Evolutionary conservation across 2,329 filamentous ascomycete genomes (phyloP), one percentile per base, ranked within the genome.

Genomic region (Zymoseptoria pseudotritici): DNA sequence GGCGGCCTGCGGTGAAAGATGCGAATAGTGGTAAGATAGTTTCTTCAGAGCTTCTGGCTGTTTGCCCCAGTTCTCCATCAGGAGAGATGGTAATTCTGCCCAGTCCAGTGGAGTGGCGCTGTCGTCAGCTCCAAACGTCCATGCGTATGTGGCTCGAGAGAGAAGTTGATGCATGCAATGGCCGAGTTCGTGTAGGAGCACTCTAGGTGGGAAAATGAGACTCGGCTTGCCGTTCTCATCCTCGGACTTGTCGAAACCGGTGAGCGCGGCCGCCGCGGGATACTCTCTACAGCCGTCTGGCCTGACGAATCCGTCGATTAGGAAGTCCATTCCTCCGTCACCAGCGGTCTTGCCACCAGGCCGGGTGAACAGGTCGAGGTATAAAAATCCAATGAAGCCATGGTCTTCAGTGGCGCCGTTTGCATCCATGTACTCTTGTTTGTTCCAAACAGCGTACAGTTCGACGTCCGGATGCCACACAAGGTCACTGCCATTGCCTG

Each of bases 41-140:
- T 49, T 50, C 42, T 58, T 60, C n/a, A 60, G 36, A 21, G 60
- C 56, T 2, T 22, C 52, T 5, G 60, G 56, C 22, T 56, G 50
- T n/a, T 51, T 58, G 2, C 46, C 50, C 3, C 20, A 64, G 20
- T 60, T 53, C 46, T 64, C 62, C 60, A 64, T 64, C 57, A 64
- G 24, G 17, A 62, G 57, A 19, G 46, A 53, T 1, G 60, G 57
- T 22, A 53, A 42, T 19, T 62, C 62, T 1, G 55, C 6, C 21
- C 46, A 64, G n/a, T 64, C 62, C 3, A 46, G 2, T 1, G 63
- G 60, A 50, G 42, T 55, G 11, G 56, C 61, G 9, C 5, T 2
- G 11, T 42, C 20, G 17, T 60, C 62, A 13, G 50, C 31, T 31
- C 52, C 26, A n/a, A 26, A 21, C 10, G 11, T 42, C 36, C 11